A percentile compares a stretch with the other conserved stretches of the same genome.
phyloP scores from a whole-genome alignment of 148 eudicot genomes.

The Chenopodium album region DNA sequence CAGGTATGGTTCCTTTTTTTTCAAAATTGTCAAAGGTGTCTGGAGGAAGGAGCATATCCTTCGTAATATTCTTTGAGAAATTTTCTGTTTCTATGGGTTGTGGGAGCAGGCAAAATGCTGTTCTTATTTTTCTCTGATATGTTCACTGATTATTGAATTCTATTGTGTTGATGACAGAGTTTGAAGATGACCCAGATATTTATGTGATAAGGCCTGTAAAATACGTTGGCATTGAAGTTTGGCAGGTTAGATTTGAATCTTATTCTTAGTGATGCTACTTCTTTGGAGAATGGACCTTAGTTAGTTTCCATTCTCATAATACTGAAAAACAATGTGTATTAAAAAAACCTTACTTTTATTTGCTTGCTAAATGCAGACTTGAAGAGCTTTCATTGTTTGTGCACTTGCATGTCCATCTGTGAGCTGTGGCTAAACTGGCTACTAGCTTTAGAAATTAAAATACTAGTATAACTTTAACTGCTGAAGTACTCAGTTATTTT shows the following conservation, averaged over 20 bases:
- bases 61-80: background rate
- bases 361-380: background rate
- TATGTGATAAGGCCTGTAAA: slow-evolving; percentile 88
- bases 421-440: background rate
- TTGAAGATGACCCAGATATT: slow-evolving; percentile 96
- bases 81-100: background rate
- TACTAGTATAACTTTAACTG: background rate
- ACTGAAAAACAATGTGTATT: background rate
- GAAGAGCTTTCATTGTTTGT: background rate
- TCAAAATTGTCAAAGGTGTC: background rate
- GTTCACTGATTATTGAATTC: slow-evolving; percentile 1
- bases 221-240: slow-evolving; percentile 92
- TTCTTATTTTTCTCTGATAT: background rate
- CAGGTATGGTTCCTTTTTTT: slow-evolving; percentile 48
- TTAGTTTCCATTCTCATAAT: background rate
- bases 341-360: background rate
- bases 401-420: background rate
- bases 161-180: slow-evolving; percentile 44
- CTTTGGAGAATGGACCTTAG: background rate
- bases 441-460: background rate
- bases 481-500: background rate
- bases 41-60: background rate
- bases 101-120: background rate
- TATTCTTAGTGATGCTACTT: background rate
- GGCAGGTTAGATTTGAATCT: slow-evolving; percentile 62